Evolutionary conservation across 1,284 basidiomycete genomes (phyloP), one percentile per base, ranked within the genome.

Genomic region (Peniophora sp.): DNA sequence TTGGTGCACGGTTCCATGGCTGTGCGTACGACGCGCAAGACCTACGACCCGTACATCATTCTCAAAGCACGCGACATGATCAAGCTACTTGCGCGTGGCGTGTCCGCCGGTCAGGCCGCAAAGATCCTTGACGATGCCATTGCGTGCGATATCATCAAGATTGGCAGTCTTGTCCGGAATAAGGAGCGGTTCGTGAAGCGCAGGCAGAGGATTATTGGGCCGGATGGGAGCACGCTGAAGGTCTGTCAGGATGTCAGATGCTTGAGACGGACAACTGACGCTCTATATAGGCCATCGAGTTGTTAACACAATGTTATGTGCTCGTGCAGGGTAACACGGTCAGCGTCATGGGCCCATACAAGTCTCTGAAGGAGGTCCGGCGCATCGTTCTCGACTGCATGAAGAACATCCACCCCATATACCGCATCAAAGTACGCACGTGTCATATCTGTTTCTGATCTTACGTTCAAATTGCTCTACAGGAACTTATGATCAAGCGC

Each of bases 331-430:
- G 97, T 53, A 98, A 85, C 67, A 99, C 97, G 0, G 97, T 99
- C 51, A 92, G 92, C 44, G 93, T 92, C 2, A 99, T 99, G 95
- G 97, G 97, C 1, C 85, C 89, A 0, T 93, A 89, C 72, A 97
- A 96, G 65, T 87, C 89, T 0, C 72, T 99, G 37, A 99, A 98
- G 66, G 95, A 98, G 66, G 96, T 99, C 3, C 80, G 97, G 51
- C 70, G 95, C 53, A 97, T 99, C 59, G 83, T 99, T 24, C 69
- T 98, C 48, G 97, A 99, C 66, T 99, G 97, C 72, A 97, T 99
- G 92, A 96, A 92, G 72, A 99, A 99, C 64, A 89, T 99, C 48
- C 97, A 99, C 64, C 97, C 97, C 2, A 99, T 99, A 64, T 99
- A 99, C 67, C 87, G 95, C 58, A 99, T 99, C 71, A 99, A 99